Base-by-base conservation (phyloP, 1,284 basidiomycete species). In the Moniliella sp. region DNA sequence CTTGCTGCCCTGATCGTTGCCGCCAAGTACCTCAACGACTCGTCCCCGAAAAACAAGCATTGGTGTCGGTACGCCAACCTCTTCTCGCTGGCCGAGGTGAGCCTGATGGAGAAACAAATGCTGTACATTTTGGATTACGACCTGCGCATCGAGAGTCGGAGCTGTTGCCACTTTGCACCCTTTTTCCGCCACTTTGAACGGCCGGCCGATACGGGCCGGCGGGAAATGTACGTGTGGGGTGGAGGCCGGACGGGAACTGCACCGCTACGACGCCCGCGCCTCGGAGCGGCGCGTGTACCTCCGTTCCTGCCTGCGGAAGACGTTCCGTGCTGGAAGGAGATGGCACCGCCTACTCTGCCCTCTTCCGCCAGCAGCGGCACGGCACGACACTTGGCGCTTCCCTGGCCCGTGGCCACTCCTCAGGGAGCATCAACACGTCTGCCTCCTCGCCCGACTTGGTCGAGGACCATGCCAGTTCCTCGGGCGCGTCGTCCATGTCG, bases 11-110 rank as follows among this genome's bases (percentile, higher is more conserved):
- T 94, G 52, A 94, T 97, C 62, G 79, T 86, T 30, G 77, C 88
- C 17, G 78, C 84, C 48, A 97, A 97, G 66, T 94, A 94, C 64
- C 72, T 94, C 56, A 93, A 97, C 65, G 86, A 94, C 65, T 82
- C 80, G 17, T 62, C 61, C 27, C 63, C 62, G 12, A 93, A n/a
- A 88, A 94, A 94, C 67, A 73, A 74, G 63, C 82, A 93, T 67
- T 59, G 54, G 55, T 53, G 45, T 33, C 62, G 64, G 34, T 82
- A 86, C 62, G 78, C 75, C 13, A 65, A 68, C 32, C 64, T 68
- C 40, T 72, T 86, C 60, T 73, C 64, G 7, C 65, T 66, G 36
- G 64, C 67, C 35, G 68, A 70, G 58, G 66, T 93, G 63, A 93
- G 86, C 64, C 68, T 86, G 45, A 93, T 93, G 86, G 86, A 94